Base-by-base conservation (phyloP, 768 basidiomycete species). In the Tephrocybe sp. region DNA sequence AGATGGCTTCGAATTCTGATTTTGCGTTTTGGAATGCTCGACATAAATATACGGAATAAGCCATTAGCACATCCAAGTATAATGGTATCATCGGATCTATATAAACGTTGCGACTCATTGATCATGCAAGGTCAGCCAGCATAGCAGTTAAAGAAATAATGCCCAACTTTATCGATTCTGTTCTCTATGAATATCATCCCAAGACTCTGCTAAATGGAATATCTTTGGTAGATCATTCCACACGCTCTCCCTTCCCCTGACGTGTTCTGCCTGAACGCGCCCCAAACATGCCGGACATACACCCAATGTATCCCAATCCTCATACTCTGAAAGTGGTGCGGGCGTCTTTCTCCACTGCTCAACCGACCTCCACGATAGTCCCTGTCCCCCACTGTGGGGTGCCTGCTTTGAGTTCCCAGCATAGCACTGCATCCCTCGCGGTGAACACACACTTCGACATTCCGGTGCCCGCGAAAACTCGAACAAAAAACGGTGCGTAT, bases 251-350 rank as follows among this genome's bases (percentile, higher is more conserved):
- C 73, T 56, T 0, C 71, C 72, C 30, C 55, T 59, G 40, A 56
- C 56, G 48, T 73, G 71, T 54, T 68, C 64, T 20, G 44, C 40
- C 53, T 69, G 65, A 26, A 65, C 55, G 19, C 61, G 53, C 10
- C 60, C 47, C 46, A 65, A 60, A 46, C 73, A 75, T 36, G 60
- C 65, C 1, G 33, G 17, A 53, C 73, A 73, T 19, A 73, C 47
- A 46, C 63, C 65, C 40, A 71, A 53, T 2, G 58, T 49, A 7
- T 53, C 54, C 72, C 71, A 73, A 10, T 68, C 63, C 4, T 59
- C 61, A 49, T 73, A 72, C 46, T 67, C 65, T 45, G 72, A 68
- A 35, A 75, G 58, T 5, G 72, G 70, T 44, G 74, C 71, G 4
- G 73, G 73, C 22, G 61, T 65, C 49, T 57, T 57, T 14, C 73